phyloP scores from a whole-genome alignment of 345 rosid genomes.

The Pistacia integerrima region DNA sequence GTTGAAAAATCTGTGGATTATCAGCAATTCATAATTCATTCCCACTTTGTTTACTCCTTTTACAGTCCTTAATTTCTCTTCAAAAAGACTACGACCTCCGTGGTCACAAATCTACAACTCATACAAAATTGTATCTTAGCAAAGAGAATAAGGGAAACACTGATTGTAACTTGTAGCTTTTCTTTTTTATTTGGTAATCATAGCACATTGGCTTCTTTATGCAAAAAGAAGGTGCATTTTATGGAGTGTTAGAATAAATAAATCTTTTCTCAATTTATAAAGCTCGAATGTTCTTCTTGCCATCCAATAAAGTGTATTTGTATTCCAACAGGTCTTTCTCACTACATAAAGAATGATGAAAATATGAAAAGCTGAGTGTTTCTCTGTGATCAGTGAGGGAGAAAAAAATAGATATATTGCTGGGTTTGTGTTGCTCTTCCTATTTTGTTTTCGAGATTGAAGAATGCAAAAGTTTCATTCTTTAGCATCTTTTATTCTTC shows the following conservation, averaged over 20 bases:
- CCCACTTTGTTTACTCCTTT: conserved; percentile 10
- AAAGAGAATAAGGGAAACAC: neutral
- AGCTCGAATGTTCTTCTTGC: conserved; percentile 17
- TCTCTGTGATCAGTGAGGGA: conserved; percentile 9
- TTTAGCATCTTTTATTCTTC: conserved; percentile 13
- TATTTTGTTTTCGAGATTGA: conserved; percentile 15
- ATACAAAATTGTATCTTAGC: neutral
- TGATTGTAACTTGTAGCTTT: conserved; percentile 10
- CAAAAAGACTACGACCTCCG: conserved; percentile 17
- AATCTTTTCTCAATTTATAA: neutral
- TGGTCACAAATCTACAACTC: neutral
- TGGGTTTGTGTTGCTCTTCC: conserved; percentile 1
- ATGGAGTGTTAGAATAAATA: neutral
- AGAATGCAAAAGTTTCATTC: conserved; percentile 27
- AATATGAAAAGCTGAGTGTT: neutral
- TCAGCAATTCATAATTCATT: conserved; percentile 10
- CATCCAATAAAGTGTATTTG: conserved; percentile 5
- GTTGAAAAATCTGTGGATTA: conserved; percentile 12
- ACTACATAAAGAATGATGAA: conserved; percentile 15
- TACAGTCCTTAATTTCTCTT: neutral
- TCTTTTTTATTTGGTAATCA: conserved; percentile 23
- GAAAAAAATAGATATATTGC: neutral
- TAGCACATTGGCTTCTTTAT: conserved; percentile 32
- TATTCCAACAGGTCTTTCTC: conserved; percentile 10
- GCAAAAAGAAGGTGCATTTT: conserved; percentile 26